Conservation (phyloP, 305 asterid genomes). For the Nicotiana rustica region DNA sequence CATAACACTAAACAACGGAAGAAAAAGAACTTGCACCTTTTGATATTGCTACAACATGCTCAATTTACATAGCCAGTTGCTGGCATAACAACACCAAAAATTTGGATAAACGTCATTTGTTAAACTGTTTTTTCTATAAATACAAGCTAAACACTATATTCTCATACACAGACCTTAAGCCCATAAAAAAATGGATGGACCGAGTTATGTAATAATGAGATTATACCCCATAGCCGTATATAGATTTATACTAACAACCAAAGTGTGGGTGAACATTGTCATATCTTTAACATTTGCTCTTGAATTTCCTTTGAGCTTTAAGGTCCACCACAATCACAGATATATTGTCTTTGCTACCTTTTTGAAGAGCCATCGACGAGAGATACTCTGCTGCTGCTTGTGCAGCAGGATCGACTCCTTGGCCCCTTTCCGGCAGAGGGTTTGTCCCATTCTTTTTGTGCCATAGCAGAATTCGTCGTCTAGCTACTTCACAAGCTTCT, state of each 20-base stretch:
- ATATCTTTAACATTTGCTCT: conserved; percentile 59
- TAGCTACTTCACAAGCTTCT: conserved; percentile 76
- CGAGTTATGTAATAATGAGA: conserved; percentile 47
- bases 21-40: conserved; percentile 19
- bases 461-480: conserved; percentile 71
- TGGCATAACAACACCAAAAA: conserved; percentile 34
- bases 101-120: conserved; percentile 36
- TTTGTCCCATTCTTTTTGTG: conserved; percentile 66
- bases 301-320: conserved; percentile 75
- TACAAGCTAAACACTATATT: conserved; percentile 50
- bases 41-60: conserved; percentile 28
- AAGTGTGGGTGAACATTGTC: conserved; percentile 3
- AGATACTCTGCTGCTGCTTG: conserved; percentile 89
- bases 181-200: conserved; percentile 76
- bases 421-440: conserved; percentile 55
- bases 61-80: conserved; percentile 36
- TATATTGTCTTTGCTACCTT: conserved; percentile 83
- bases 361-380: conserved; percentile 68
- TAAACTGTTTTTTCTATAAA: conserved; percentile 41
- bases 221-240: conserved; percentile 40
- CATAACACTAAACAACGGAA: background rate
- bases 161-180: conserved; percentile 53
- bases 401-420: conserved; percentile 77
- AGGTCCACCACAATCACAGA: conserved; percentile 81
- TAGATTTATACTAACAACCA: conserved; percentile 41